These are phyloP conservation scores for Pluteus cervinus DNA, from an alignment of 768 basidiomycete species.

Conservation along the genomic window DNA sequence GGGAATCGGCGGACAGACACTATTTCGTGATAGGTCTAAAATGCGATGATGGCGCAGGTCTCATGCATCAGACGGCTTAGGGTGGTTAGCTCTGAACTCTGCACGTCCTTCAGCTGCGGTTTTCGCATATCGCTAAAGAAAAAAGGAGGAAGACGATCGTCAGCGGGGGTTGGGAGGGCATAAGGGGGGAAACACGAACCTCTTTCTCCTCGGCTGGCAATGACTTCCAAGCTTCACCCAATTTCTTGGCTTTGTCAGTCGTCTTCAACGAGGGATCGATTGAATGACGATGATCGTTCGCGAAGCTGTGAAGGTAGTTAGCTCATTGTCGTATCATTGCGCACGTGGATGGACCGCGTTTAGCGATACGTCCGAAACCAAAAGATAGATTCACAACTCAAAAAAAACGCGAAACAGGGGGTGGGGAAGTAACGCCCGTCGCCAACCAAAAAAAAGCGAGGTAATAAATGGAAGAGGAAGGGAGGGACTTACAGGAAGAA, in stretches of 20 bases:
- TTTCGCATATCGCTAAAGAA: not conserved
- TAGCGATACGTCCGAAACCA: too few species aligned
- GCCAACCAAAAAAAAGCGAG: too few species aligned
- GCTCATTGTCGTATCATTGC: too few species aligned
- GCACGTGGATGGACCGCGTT: too few species aligned
- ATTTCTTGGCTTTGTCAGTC: not conserved
- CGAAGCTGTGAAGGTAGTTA: too few species aligned
- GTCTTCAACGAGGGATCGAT: not conserved
- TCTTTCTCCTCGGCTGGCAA: slow-evolving; percentile 3
- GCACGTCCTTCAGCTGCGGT: not conserved
- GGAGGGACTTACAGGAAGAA: slow-evolving; percentile 9
- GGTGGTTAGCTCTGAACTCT: too few species aligned
- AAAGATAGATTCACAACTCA: not conserved
- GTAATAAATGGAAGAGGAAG: too few species aligned
- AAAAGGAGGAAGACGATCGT: not conserved
- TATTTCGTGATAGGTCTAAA: too few species aligned
- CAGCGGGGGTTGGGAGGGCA: not conserved
- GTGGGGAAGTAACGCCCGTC: too few species aligned
- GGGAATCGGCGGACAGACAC: too few species aligned
- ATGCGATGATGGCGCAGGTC: too few species aligned
- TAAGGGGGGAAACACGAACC: not conserved
- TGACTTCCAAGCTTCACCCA: slow-evolving; percentile 4
- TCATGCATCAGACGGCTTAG: too few species aligned
- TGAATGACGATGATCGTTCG: not conserved
- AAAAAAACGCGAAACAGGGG: not conserved